Evolutionary conservation across 176 grass and related monocot genomes (phyloP), one percentile per base, ranked within the genome.

Genomic region (Panicum miliaceum): DNA sequence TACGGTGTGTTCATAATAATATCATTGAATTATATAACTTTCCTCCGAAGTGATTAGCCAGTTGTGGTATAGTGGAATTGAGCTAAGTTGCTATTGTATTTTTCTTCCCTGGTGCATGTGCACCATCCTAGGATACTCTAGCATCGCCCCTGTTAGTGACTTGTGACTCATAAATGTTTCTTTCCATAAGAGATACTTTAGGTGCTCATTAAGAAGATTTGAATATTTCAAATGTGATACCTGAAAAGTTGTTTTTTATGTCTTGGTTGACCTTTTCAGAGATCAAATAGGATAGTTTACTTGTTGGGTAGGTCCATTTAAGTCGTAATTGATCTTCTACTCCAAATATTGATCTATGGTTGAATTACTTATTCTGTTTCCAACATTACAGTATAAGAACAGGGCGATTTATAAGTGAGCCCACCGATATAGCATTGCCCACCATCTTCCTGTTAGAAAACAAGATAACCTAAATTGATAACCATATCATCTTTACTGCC

Each of bases 151-250:
- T 48, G 23, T 56, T 79, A 73, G 20, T 42, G n/a, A 27, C 32
- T 63, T 8, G 5, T 36, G 38, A 29, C 68, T 66, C n/a, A 4
- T 60, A 26, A 25, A 60, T 87, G 15, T 4, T 77, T 36, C 36
- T 6, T 73, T 77, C 29, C 25, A 60, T 69, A 51, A 58, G 86
- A 68, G 47, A 12, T 73, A 53, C 36, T 37, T 26, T 64, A 89
- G 34, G 6, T 85, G 19, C 71, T 68, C 25, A 19, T 45, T 80
- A 19, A 15, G 13, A 43, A 51, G 25, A 68, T 51, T 23, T 41
- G 7, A 66, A 25, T 1, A 53, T 38, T 71, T 12, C 9, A 54
- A 77, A 59, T 65, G 16, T 52, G 46, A 45, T 71, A 83, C 53
- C 46, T 79, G 18, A 35, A 19, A 88, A 71, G 13, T 63, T 27